A percentile compares a stretch with the other conserved stretches of the same genome.
phyloP scores from a whole-genome alignment of 2,329 filamentous ascomycete species.

The Trichoderma afroharzianum region DNA sequence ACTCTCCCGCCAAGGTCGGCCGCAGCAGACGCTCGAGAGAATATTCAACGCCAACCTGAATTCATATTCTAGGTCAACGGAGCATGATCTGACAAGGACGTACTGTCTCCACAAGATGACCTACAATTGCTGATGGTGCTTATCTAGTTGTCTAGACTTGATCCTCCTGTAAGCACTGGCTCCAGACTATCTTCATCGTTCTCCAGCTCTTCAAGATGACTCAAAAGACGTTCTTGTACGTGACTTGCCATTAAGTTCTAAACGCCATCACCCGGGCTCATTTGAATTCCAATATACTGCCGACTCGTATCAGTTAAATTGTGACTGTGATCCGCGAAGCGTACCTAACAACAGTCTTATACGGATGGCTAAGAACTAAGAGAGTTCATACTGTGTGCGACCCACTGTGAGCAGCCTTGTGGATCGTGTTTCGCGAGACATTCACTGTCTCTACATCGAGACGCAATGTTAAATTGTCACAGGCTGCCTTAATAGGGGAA shows the following conservation, averaged over 20 bases:
- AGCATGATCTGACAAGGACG: neutral
- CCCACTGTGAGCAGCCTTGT: neutral
- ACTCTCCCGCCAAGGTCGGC: neutral
- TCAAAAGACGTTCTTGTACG: neutral
- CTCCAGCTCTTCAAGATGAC: neutral
- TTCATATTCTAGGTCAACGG: neutral
- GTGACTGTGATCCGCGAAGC: neutral
- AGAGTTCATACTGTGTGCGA: neutral
- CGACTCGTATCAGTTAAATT: neutral
- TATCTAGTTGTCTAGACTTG: neutral
- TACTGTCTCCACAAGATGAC: neutral
- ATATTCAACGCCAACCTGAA: neutral
- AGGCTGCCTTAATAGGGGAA: neutral
- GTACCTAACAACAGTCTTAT: neutral
- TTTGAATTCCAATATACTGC: neutral
- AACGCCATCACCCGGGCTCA: neutral
- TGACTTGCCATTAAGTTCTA: neutral
- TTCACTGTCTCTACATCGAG: neutral
- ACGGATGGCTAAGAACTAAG: neutral
- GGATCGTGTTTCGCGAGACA: neutral
- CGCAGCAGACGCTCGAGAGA: neutral
- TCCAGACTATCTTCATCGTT: neutral
- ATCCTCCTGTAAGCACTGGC: neutral
- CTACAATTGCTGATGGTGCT: neutral
- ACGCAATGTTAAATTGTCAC: neutral